Conservation (phyloP, 129 eudicot species). For the Ambrosia trifida region DNA sequence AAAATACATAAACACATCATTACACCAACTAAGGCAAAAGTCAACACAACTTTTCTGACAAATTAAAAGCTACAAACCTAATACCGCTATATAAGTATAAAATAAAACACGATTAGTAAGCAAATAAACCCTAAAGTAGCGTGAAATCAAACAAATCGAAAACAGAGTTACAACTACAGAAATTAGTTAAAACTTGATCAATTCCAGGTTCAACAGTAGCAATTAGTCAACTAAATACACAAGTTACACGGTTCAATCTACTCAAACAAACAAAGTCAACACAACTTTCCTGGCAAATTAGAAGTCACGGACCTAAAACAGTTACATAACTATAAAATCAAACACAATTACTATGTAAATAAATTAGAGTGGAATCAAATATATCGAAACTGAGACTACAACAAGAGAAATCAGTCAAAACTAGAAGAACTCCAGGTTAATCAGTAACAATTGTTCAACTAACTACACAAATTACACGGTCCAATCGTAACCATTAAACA, state of each 20-base stretch:
- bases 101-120: neutral
- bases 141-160: constrained; percentile 3
- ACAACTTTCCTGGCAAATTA: constrained; percentile 2
- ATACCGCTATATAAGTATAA: neutral
- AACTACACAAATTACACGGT: neutral
- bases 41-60: constrained; percentile 25
- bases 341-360: neutral
- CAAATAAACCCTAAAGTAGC: neutral
- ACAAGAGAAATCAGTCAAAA: neutral
- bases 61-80: neutral
- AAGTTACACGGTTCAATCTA: neutral
- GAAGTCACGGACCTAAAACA: neutral
- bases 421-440: constrained; percentile 1
- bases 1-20: constrained; percentile 16
- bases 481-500: constrained; percentile 9
- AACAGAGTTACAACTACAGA: neutral
- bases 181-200: constrained; percentile 1
- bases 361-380: neutral
- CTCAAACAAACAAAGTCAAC: neutral
- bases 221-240: constrained; percentile 3
- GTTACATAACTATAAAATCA: neutral
- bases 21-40: constrained; percentile 15
- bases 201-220: constrained; percentile 3
- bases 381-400: neutral
- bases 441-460: constrained; percentile 9